Evolutionary conservation across 352 stramenopile species (phyloP).

Genomic region (Phytophthora nicotianae): DNA sequence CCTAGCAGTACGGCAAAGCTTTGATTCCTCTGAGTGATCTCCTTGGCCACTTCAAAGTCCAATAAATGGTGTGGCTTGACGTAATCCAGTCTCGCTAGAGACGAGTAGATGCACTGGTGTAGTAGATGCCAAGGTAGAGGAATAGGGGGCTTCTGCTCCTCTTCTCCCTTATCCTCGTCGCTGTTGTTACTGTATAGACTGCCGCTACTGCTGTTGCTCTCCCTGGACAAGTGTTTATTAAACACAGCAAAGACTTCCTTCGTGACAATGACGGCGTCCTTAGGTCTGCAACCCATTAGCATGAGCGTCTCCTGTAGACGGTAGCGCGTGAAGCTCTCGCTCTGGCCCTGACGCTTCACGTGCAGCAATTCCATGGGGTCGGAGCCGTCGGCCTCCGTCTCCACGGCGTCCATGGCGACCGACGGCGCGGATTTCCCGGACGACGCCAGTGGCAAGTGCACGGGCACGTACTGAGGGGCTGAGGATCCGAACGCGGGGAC

Average conservation of each 20-base stretch:
- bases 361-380: constrained; percentile 85
- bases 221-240: constrained; percentile 49
- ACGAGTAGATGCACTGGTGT: constrained; percentile 84
- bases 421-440: constrained; percentile 3
- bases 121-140: constrained; percentile 75
- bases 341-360: constrained; percentile 51
- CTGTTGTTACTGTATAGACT: constrained; percentile 18
- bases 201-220: constrained; percentile 10
- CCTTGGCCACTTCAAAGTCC: constrained; percentile 85
- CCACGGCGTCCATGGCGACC: constrained; percentile 54
- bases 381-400: constrained; percentile 56
- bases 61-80: constrained; percentile 86
- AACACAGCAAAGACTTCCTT: constrained; percentile 70
- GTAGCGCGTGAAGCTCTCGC: constrained; percentile 83
- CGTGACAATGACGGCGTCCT: constrained; percentile 78
- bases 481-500: constrained; percentile 11
- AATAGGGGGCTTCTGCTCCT: constrained; percentile 2
- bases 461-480: constrained; percentile 11
- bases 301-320: constrained; percentile 87
- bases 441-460: constrained; percentile 7
- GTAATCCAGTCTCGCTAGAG: constrained; percentile 80
- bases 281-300: constrained; percentile 85
- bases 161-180: constrained; percentile 12
- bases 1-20: constrained; percentile 89
- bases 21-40: constrained; percentile 86